These are phyloP conservation scores for Boletus coccyginus DNA, from an alignment of 768 basidiomycete genomes.

Conservation along the genomic window DNA sequence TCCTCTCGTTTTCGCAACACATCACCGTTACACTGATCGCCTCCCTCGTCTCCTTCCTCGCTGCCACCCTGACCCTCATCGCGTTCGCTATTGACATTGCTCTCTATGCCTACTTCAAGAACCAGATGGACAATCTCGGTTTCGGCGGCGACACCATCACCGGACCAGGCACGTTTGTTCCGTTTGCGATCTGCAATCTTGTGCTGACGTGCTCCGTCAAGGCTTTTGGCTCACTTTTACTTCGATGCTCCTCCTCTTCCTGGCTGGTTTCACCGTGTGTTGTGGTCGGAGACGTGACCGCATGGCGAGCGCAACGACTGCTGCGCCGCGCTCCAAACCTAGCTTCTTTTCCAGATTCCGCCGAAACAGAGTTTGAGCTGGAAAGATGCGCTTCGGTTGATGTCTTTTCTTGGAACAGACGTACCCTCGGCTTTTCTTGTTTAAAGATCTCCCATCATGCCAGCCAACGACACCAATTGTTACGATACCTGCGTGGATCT, in stretches of 20 bases:
- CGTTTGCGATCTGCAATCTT: neutral
- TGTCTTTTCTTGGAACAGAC: neutral
- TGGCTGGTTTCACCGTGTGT: slow-evolving; percentile 69
- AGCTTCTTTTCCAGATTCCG: slow-evolving; percentile 39
- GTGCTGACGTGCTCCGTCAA: slow-evolving; percentile 23
- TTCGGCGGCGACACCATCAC: slow-evolving; percentile 46
- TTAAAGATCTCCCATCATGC: neutral
- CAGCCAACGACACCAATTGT: slow-evolving; percentile 2
- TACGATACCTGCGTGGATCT: slow-evolving; percentile 6
- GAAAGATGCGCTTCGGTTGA: neutral
- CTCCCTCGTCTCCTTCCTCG: slow-evolving; percentile 59
- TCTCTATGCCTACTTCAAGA: slow-evolving; percentile 59
- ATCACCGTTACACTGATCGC: slow-evolving; percentile 42
- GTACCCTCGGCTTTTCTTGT: neutral
- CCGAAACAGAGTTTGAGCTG: slow-evolving; percentile 20
- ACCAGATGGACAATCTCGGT: slow-evolving; percentile 52
- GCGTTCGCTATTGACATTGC: slow-evolving; percentile 79
- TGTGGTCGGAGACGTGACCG: slow-evolving; percentile 61
- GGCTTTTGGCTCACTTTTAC: slow-evolving; percentile 79
- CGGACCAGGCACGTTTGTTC: slow-evolving; percentile 53
- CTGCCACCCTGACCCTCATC: slow-evolving; percentile 63
- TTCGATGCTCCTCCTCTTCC: slow-evolving; percentile 56
- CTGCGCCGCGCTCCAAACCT: slow-evolving; percentile 21
- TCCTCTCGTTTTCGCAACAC: slow-evolving; percentile 60
- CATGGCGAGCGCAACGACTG: slow-evolving; percentile 37